These are phyloP conservation scores for Boechera stricta DNA, from an alignment of 345 rosid species.

Conservation along the genomic window DNA sequence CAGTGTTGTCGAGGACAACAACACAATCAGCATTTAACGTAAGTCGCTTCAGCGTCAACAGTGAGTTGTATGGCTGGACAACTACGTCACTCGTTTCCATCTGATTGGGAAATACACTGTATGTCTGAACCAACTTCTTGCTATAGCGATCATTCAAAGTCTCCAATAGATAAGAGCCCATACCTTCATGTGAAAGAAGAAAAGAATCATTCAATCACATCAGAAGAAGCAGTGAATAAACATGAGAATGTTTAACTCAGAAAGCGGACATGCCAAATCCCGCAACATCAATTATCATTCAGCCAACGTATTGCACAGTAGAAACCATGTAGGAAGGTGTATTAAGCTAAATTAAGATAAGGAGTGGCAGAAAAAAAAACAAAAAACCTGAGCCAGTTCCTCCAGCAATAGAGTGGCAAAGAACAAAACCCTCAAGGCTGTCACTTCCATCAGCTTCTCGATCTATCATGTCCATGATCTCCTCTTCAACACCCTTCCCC, in stretches of 20 bases:
- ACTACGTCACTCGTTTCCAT: slow-evolving; percentile 99
- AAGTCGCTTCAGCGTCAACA: slow-evolving; percentile 89
- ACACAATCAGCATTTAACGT: slow-evolving; percentile 97
- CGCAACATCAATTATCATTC: background rate
- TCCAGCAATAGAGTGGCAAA: slow-evolving; percentile 96
- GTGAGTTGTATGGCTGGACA: slow-evolving; percentile 98
- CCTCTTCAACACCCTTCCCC: slow-evolving; percentile 98
- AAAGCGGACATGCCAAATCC: background rate
- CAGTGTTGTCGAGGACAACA: slow-evolving; percentile 98
- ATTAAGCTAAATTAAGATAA: background rate
- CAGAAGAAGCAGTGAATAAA: background rate
- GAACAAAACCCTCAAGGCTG: slow-evolving; percentile 96
- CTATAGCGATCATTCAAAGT: slow-evolving; percentile 96
- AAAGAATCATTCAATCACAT: no score
- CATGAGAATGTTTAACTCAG: background rate
- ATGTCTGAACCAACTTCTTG: slow-evolving; percentile 98
- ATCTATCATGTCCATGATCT: slow-evolving; percentile 97
- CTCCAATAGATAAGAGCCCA: slow-evolving; percentile 98
- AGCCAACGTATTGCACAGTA: background rate
- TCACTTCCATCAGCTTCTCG: slow-evolving; percentile 99
- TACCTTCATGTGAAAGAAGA: slow-evolving; percentile 61
- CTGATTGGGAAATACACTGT: slow-evolving; percentile 98
- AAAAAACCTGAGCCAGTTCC: slow-evolving; percentile 96
- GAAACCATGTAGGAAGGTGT: background rate
- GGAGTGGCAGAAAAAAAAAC: slow-evolving; percentile 39